Evolutionary conservation across 768 basidiomycete genomes (phyloP), one percentile per base, ranked within the genome.

Genomic region (Collybia mongolica): DNA sequence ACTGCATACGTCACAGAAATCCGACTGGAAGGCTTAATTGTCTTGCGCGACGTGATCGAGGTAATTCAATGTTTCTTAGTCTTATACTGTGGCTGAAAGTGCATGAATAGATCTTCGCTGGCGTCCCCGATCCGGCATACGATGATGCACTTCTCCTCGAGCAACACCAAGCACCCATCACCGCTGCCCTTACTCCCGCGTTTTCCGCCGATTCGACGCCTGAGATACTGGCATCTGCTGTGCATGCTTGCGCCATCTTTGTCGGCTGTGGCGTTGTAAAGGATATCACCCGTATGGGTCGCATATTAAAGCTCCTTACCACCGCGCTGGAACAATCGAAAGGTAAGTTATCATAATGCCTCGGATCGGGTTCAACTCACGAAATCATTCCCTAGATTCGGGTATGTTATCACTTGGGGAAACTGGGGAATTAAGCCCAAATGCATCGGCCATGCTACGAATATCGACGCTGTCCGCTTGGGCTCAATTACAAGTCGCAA

Each of bases 161-260:
- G 63, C 97, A 99, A 65, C 90, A 97, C 66, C 97, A 99, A 70
- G 96, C 97, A 0, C 96, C 97, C 0, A 96, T 99, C 52, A 97
- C 96, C 2, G 93, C 97, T 17, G 97, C 97, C 0, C 77, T 98
- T 15, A 98, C 96, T 0, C 96, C 97, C 0, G 94, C 95, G 0
- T 98, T 99, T 62, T 93, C 93, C 1, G 79, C 92, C 0, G 97
- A 98, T 63, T 92, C 94, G 0, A 93, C 93, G 0, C 96, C 96
- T 0, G 96, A 99, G 64, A 95, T 98, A 26, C 63, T 98, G 36
- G 91, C 95, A 0, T 86, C 90, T 20, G 96, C 94, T 1, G 85
- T 98, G 15, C 84, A 93, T 61, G 88, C 93, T 8, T 98, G 96
- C 59, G 97, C 96, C 2, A 80, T 93, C 6, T 98, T 96, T 60